Evolutionary conservation across 148 eudicot genomes (phyloP).

Genomic region (Selenicereus undatus): DNA sequence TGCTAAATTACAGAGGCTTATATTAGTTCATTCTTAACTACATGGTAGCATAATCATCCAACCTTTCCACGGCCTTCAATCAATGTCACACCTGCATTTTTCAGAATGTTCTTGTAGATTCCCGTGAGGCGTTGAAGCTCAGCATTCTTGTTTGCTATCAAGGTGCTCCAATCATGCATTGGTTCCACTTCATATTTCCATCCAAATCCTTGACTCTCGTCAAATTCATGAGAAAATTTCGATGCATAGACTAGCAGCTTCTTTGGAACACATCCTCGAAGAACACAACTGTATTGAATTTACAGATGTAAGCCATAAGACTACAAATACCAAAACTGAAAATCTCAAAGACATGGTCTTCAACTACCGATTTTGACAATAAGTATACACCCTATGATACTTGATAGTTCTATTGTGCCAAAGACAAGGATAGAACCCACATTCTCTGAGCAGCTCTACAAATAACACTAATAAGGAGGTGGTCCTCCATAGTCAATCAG

Average conservation of each 20-base stretch:
- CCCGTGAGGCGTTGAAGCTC: conserved; percentile 93
- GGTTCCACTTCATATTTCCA: conserved; percentile 92
- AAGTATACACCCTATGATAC: background rate
- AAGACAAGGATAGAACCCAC: background rate
- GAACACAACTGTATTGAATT: conserved; percentile 70
- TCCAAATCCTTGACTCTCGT: conserved; percentile 92
- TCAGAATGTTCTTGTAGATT: conserved; percentile 79
- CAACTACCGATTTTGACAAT: conserved; percentile 6
- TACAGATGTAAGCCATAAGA: conserved; percentile 6
- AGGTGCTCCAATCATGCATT: conserved; percentile 89
- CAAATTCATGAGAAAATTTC: conserved; percentile 90
- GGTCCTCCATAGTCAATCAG: background rate
- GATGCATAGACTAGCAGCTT: conserved; percentile 89
- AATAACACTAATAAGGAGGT: background rate
- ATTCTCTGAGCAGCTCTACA: background rate
- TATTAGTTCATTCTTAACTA: background rate
- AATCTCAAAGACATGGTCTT: conserved; percentile 10
- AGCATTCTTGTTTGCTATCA: conserved; percentile 96
- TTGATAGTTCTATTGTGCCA: background rate
- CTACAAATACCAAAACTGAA: background rate
- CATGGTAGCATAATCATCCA: conserved; percentile 17
- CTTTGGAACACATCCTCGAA: conserved; percentile 98
- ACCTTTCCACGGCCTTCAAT: conserved; percentile 99
- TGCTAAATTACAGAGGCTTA: background rate
- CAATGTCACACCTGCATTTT: conserved; percentile 67